Base-by-base conservation (phyloP, 2,329 filamentous ascomycete species). In the Alternaria triticimaculans region DNA sequence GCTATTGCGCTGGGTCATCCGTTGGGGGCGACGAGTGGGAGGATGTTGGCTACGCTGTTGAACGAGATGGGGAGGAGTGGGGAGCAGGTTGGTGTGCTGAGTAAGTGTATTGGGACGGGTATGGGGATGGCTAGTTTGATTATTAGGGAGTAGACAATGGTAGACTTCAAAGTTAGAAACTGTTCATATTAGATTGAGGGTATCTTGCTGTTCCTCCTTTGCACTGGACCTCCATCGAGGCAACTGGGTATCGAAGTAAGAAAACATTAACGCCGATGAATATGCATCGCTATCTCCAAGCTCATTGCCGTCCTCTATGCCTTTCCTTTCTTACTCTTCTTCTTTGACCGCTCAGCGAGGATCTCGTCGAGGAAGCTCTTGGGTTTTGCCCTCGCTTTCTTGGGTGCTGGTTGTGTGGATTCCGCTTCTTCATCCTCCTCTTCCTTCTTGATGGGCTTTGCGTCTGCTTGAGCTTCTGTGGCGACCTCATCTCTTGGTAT, bases 1-100 rank as follows among this genome's bases (percentile, higher is more conserved):
- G 95, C 94, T 3, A 97, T 97, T 79, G 94, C 95, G n/a, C 82
- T 97, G 23, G 95, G 95, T 2, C 95, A 97, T 79, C 94, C 94
- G 6, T 86, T 97, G 1, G 94, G 95, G 50, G 94, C 94, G 30
- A 97, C 94, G 6, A 93, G 93, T 33, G 93, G 92, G 28, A 85
- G 94, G 70, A 91, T 97, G 86, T 82, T 94, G 72, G 89, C 89
- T 51, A 95, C 92, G 55, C 79, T 95, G 84, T 77, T 97, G 82
- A 78, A 87, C 80, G 85, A 91, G 83, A 76, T 92, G 88, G 82
- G 88, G 80, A 81, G 92, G 71, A 86, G 85, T 58, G 87, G 89
- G 1, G 86, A 91, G 62, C 86, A 95, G 80, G 84, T 97, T 51
- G 94, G 94, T 70, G 92, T 97, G 48, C 88, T 97, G 60, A 96